Evolutionary conservation across 1,284 basidiomycete species (phyloP).

Genomic region (Sporisorium reilianum): DNA sequence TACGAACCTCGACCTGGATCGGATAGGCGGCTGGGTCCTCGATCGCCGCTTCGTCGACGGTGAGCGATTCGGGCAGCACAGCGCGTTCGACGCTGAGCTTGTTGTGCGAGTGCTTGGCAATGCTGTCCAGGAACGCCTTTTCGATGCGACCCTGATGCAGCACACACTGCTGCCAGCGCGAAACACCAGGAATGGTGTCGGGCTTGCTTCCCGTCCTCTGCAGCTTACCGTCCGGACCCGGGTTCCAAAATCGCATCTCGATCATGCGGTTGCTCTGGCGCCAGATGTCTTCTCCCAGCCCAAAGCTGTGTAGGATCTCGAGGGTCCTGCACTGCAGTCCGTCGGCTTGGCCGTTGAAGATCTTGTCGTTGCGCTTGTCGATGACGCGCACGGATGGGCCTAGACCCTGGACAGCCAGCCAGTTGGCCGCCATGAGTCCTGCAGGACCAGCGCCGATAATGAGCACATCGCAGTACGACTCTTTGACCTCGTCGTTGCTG

Average conservation of each 20-base stretch:
- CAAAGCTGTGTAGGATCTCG: conserved; percentile 42
- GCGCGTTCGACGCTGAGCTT: conserved; percentile 33
- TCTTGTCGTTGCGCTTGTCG: conserved; percentile 44
- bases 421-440: conserved; percentile 39
- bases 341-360: conserved; percentile 45
- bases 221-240: conserved; percentile 28
- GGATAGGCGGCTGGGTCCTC: conserved; percentile 27
- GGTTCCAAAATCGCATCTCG: conserved; percentile 43
- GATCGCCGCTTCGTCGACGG: conserved; percentile 19
- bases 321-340: conserved; percentile 40
- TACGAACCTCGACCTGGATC: conserved; percentile 23
- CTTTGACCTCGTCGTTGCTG: conserved; percentile 13
- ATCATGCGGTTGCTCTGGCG: conserved; percentile 45
- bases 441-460: conserved; percentile 69
- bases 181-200: conserved; percentile 37
- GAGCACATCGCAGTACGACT: conserved; percentile 72
- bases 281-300: conserved; percentile 33
- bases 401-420: conserved; percentile 32
- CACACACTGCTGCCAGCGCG: conserved; percentile 43
- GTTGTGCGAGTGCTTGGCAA: conserved; percentile 22
- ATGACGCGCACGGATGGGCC: conserved; percentile 37
- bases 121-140: conserved; percentile 31
- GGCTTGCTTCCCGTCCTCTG: conserved; percentile 30
- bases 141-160: conserved; percentile 46
- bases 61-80: conserved; percentile 25